These are phyloP conservation scores for Infundibulicybe gibba DNA, from an alignment of 768 basidiomycete genomes.

Conservation along the genomic window DNA sequence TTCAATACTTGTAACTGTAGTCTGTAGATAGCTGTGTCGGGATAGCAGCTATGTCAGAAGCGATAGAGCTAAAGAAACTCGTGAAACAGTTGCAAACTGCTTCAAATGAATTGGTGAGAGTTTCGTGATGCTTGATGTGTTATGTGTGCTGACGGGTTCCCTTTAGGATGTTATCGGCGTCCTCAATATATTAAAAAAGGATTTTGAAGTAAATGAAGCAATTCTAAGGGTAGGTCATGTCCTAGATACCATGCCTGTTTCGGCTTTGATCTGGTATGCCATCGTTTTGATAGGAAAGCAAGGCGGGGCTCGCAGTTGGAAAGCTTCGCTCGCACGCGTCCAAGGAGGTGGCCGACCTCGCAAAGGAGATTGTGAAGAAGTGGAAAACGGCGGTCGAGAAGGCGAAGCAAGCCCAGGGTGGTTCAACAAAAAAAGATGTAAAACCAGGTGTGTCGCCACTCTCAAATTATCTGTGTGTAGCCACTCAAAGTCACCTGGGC, in stretches of 20 bases:
- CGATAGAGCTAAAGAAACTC: slow-evolving; percentile 72
- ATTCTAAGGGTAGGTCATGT: slow-evolving; percentile 65
- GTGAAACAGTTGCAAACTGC: slow-evolving; percentile 75
- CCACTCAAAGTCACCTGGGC: too few species aligned
- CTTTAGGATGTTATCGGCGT: slow-evolving; percentile 62
- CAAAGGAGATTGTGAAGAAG: slow-evolving; percentile 88
- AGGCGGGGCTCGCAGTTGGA: slow-evolving; percentile 87
- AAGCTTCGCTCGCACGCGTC: slow-evolving; percentile 75
- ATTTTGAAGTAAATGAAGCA: slow-evolving; percentile 66
- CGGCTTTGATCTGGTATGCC: slow-evolving; percentile 13
- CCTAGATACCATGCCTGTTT: slow-evolving; percentile 15
- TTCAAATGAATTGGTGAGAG: slow-evolving; percentile 52
- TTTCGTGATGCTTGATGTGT: slow-evolving; percentile 22
- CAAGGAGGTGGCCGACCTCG: slow-evolving; percentile 74
- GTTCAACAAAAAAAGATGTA: slow-evolving; percentile 18
- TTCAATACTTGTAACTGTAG: slow-evolving; percentile 21
- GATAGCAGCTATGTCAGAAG: slow-evolving; percentile 39
- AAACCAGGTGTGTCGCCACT: slow-evolving; percentile 30
- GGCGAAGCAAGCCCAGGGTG: slow-evolving; percentile 35
- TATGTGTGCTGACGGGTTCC: slow-evolving; percentile 29
- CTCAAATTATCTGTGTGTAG: slow-evolving; percentile 5
- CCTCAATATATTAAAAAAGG: slow-evolving; percentile 59
- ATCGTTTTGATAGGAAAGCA: slow-evolving; percentile 66
- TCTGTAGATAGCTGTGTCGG: slow-evolving; percentile 28
- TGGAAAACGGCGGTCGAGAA: slow-evolving; percentile 90